Base-by-base conservation (phyloP, 1,284 basidiomycete genomes). In the Ustilago loliicola region DNA sequence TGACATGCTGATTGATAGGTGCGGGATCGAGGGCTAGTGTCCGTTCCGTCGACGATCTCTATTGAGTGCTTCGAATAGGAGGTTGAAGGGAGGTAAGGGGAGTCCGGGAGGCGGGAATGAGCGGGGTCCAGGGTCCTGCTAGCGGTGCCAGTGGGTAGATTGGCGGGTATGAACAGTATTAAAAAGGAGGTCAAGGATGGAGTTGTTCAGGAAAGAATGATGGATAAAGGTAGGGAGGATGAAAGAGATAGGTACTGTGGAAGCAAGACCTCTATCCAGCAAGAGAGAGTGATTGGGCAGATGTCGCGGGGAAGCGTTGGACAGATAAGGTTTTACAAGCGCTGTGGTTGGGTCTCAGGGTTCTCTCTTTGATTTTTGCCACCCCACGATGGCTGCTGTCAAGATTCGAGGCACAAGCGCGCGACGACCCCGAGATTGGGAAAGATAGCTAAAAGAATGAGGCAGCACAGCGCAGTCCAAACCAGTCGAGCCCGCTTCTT, bases 1-100 rank as follows among this genome's bases (percentile, higher is more conserved):
- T 21, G 76, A 61, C 76, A 78, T 78, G 2, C 21, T 74, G 47
- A 6, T 5, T 60, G 45, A 21, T n/a, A n/a, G 11, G 13, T n/a
- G 55, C 45, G 23, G 10, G 21, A n/a, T 40, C n/a, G 34, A 21
- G 34, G 52, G 19, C 10, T 53, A 8, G n/a, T 45, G 42, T n/a
- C 30, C 8, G 52, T 53, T n/a, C n/a, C n/a, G n/a, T n/a, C n/a
- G n/a, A n/a, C n/a, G n/a, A n/a, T n/a, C n/a, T n/a, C n/a, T n/a
- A n/a, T n/a, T n/a, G n/a, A n/a, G n/a, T n/a, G n/a, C n/a, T n/a
- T n/a, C n/a, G n/a, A n/a, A n/a, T n/a, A 53, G 2, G 38, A 52
- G 27, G 21, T 48, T 48, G 23, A 48, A 15, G 38, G 38, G 38
- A 19, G 17, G 38, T 17, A 17, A 17, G 38, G 17, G 38, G 3